Base-by-base conservation (phyloP, 2,329 filamentous ascomycete genomes). In the Penicillium brasilianum region DNA sequence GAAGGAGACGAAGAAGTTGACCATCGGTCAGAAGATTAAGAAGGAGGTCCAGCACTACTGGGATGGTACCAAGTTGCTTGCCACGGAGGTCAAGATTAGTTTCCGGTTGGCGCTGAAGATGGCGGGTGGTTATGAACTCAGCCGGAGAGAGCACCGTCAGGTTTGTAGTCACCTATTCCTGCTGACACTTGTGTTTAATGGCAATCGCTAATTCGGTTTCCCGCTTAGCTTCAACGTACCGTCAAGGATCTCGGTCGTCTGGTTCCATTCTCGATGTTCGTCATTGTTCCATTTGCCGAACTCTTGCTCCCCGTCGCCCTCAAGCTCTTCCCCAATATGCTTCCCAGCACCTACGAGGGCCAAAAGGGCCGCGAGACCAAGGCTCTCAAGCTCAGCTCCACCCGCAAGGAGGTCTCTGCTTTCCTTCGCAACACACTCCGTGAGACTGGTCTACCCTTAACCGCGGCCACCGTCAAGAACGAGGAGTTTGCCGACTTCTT, bases 401-500 rank as follows among this genome's bases (percentile, higher is more conserved):
- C 93, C 30, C 87, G 95, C 63, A 97, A 96, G 78, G 93, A 97
- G 76, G 94, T 99, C 69, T 97, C 93, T 77, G 86, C 83, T 64
- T 98, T 99, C 79, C 83, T 99, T 63, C 90, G 91, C 61, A 87
- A 91, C 70, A 99, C 95, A 0, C 81, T 99, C 59, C 90, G 89
- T 69, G 95, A 99, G 81, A 95, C 92, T n/a, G 95, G 95, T 54
- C 83, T 98, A 53, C 95, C 95, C 0, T 81, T 99, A 66, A 96
- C 90, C 58, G 85, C 88, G 2, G 88, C 90, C 50, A 96, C 90
- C 56, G 89, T 94, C 16, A 93, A 95, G 75, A 93, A 90, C 73
- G 93, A 97, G 69, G 95, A 98, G 76, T 99, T 99, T 71, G 86
- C 90, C 62, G 92, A 94, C 72, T 99, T 99, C 81, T 99, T 99